Evolutionary conservation across 208 protist species (phyloP).

Genomic region (Acanthamoeba castellanii): DNA sequence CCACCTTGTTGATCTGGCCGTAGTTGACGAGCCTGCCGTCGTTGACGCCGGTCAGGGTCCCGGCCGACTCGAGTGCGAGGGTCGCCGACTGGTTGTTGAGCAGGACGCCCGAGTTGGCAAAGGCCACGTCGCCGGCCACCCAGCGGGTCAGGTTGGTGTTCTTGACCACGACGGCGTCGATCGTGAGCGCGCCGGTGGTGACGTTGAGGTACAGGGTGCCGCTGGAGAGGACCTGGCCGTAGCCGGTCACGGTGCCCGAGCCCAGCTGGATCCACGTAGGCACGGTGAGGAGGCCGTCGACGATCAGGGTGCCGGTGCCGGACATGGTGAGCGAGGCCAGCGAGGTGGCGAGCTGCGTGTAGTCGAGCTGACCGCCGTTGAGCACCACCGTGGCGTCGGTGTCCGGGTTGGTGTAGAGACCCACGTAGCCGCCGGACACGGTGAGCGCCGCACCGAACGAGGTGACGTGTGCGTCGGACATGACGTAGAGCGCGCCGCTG

Average conservation of each 20-base stretch:
- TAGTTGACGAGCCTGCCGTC: conserved; percentile 47
- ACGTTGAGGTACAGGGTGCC: conserved; percentile 62
- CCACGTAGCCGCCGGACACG: conserved; percentile 14
- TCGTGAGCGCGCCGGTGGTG: conserved; percentile 5
- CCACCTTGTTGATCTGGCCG: conserved; percentile 50
- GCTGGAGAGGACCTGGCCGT: background rate
- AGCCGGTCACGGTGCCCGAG: conserved; percentile 43
- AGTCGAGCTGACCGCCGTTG: conserved; percentile 30
- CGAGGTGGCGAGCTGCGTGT: conserved; percentile 8
- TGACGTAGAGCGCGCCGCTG: conserved; percentile 50
- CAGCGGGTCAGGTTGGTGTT: conserved; percentile 65
- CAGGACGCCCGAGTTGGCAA: conserved; percentile 39
- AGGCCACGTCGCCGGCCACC: conserved; percentile 18
- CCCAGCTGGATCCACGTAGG: background rate
- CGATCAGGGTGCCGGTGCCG: conserved; percentile 23
- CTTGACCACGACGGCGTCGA: background rate
- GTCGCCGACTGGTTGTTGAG: conserved; percentile 25
- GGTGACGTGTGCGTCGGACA: conserved; percentile 47
- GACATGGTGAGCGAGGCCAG: conserved; percentile 52
- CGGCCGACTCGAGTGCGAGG: conserved; percentile 21
- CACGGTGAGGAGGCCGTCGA: conserved; percentile 46
- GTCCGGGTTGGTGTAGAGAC: conserved; percentile 36
- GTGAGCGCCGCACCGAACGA: conserved; percentile 26
- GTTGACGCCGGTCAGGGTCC: background rate
- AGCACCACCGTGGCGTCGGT: conserved; percentile 47